These are phyloP conservation scores for Pichia ethanolica DNA, from an alignment of 805 yeast species.

Conservation along the genomic window DNA sequence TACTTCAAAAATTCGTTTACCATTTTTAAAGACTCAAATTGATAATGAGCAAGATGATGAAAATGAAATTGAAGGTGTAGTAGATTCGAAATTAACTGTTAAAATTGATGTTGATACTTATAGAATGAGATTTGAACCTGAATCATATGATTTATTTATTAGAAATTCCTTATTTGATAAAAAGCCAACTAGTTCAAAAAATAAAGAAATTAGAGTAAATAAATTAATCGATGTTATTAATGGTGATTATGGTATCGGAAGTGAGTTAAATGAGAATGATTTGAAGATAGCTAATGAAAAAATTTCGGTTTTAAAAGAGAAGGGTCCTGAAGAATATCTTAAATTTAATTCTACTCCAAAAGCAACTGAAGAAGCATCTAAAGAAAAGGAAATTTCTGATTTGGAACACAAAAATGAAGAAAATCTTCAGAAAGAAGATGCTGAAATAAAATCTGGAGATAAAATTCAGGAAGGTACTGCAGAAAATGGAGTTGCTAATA, in stretches of 20 bases:
- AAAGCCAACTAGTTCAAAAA: conserved; percentile 17
- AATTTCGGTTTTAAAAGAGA: conserved; percentile 29
- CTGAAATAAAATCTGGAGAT: not conserved
- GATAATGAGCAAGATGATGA: conserved; percentile 39
- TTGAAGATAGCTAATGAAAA: conserved; percentile 26
- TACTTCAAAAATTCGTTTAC: conserved; percentile 65
- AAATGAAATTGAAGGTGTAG: conserved; percentile 48
- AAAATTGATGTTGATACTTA: conserved; percentile 74
- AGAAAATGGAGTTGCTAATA: not conserved
- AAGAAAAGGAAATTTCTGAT: no score
- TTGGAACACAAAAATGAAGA: no score
- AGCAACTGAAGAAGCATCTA: not conserved
- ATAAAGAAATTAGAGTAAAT: conserved; percentile 12
- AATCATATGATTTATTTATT: conserved; percentile 71
- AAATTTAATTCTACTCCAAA: conserved; percentile 7
- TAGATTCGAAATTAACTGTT: conserved; percentile 66
- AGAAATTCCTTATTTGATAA: conserved; percentile 43
- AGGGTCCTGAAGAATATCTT: conserved; percentile 33
- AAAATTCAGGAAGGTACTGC: not conserved
- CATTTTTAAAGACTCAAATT: conserved; percentile 59
- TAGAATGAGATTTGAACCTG: conserved; percentile 71
- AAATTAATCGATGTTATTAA: conserved; percentile 35
- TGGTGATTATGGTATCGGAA: conserved; percentile 53
- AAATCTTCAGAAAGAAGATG: not conserved
- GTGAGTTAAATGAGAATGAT: conserved; percentile 32